Evolutionary conservation across 2,329 filamentous ascomycete species (phyloP).

Genomic region (Pseudovirgaria hyperparasitica): DNA sequence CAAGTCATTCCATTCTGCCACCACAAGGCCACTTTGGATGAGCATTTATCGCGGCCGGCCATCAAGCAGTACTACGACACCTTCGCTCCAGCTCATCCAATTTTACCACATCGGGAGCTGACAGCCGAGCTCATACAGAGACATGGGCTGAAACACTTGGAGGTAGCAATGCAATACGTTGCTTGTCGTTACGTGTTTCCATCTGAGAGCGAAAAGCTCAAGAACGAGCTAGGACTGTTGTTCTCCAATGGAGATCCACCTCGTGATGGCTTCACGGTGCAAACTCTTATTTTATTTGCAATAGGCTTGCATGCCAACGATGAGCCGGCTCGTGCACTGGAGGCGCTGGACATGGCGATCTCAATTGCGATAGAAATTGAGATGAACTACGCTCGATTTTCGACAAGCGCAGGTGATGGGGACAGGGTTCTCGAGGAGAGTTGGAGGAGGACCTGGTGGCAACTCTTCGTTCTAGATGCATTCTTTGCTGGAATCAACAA

Average conservation of each 20-base stretch:
- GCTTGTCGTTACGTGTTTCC: constrained; percentile 41
- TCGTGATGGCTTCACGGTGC: constrained; percentile 47
- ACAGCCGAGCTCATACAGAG: constrained; percentile 28
- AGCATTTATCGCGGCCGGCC: too few species aligned
- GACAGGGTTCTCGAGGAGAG: constrained; percentile 65
- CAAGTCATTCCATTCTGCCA: too few species aligned
- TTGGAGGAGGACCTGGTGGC: constrained; percentile 88
- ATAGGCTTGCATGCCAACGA: constrained; percentile 68
- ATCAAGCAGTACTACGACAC: too few species aligned
- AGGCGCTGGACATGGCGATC: constrained; percentile 55
- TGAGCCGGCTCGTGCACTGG: constrained; percentile 54
- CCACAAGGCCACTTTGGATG: too few species aligned
- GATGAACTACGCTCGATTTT: constrained; percentile 58
- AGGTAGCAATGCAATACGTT: constrained; percentile 43
- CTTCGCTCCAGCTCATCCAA: constrained; percentile 47
- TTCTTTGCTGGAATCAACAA: constrained; percentile 72
- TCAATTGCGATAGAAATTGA: constrained; percentile 63
- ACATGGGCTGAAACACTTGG: constrained; percentile 28
- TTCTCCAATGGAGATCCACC: constrained; percentile 18
- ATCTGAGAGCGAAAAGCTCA: constrained; percentile 32
- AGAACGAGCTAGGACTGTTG: constrained; percentile 20
- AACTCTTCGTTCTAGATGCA: constrained; percentile 65
- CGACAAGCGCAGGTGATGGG: constrained; percentile 48
- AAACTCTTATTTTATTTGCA: constrained; percentile 64
- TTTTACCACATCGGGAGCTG: constrained; percentile 37